Conservation (phyloP, 768 basidiomycete species). For the Termitomyces sp. region DNA sequence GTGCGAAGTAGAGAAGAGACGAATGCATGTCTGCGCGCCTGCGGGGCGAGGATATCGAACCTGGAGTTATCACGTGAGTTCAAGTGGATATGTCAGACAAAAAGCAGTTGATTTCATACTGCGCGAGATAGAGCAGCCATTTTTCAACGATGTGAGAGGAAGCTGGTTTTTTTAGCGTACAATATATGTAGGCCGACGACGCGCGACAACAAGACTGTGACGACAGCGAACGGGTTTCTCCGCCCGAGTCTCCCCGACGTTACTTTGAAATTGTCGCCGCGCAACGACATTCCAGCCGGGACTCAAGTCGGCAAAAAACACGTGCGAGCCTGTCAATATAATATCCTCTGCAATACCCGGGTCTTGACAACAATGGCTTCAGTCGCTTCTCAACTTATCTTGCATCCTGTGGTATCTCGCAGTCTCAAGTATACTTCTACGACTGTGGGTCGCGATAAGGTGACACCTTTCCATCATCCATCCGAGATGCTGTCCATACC, state of each 20-base stretch:
- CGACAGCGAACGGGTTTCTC: constrained; percentile 12
- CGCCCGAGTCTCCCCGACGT: constrained; percentile 18
- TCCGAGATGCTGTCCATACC: not conserved
- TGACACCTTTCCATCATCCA: constrained; percentile 17
- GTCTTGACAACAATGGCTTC: constrained; percentile 33
- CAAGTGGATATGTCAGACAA: not conserved
- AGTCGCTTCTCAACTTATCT: constrained; percentile 69
- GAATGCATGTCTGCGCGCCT: constrained; percentile 13
- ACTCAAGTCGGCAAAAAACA: constrained; percentile 11
- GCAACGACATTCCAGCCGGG: not conserved
- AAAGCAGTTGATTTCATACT: constrained; percentile 15
- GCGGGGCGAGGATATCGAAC: constrained; percentile 17
- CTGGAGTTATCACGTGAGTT: constrained; percentile 29
- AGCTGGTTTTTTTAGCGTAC: not conserved
- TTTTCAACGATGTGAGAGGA: not conserved
- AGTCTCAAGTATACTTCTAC: constrained; percentile 73
- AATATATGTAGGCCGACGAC: not conserved
- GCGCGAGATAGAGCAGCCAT: constrained; percentile 13
- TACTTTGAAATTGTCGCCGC: not conserved
- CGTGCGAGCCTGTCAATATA: constrained; percentile 9
- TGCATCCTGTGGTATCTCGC: constrained; percentile 79
- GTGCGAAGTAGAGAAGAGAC: constrained; percentile 29
- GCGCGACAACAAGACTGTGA: constrained; percentile 6
- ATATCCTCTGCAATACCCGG: not conserved
- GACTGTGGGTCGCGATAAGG: constrained; percentile 91